Conservation (phyloP, 768 basidiomycete species). For the Suillus luteus region DNA sequence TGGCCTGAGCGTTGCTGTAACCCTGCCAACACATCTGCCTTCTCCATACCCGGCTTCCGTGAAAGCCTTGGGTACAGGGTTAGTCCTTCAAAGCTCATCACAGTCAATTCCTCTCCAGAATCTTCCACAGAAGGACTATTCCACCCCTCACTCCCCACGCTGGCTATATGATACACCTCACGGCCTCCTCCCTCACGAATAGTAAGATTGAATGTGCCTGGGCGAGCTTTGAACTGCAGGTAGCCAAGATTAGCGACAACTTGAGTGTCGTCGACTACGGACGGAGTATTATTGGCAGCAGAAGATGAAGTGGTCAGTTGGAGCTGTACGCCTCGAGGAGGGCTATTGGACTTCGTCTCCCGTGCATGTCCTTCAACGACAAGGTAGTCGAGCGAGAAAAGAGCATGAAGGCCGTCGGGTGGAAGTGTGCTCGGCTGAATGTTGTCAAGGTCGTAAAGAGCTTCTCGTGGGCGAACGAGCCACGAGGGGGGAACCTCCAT, state of each 20-base stretch:
- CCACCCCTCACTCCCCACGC: slow-evolving; percentile 90
- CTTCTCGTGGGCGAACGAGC: slow-evolving; percentile 89
- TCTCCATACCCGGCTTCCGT: slow-evolving; percentile 76
- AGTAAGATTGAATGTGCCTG: slow-evolving; percentile 82
- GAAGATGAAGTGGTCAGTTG: slow-evolving; percentile 60
- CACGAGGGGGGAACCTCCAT: slow-evolving; percentile 92
- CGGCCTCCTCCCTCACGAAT: slow-evolving; percentile 82
- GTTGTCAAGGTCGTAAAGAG: slow-evolving; percentile 93
- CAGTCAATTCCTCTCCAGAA: slow-evolving; percentile 71
- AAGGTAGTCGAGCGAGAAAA: slow-evolving; percentile 88
- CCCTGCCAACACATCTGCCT: slow-evolving; percentile 73
- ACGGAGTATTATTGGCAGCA: slow-evolving; percentile 36
- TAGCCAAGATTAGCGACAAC: slow-evolving; percentile 96
- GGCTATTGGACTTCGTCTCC: slow-evolving; percentile 59
- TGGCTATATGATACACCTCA: slow-evolving; percentile 80
- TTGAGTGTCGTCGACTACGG: slow-evolving; percentile 77
- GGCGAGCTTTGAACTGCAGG: slow-evolving; percentile 91
- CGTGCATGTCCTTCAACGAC: slow-evolving; percentile 95
- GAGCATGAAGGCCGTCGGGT: slow-evolving; percentile 64
- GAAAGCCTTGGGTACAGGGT: slow-evolving; percentile 83
- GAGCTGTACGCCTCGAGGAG: slow-evolving; percentile 90
- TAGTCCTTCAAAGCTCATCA: slow-evolving; percentile 89
- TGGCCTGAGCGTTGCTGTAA: slow-evolving; percentile 32
- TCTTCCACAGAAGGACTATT: slow-evolving; percentile 69
- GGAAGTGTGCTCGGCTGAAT: slow-evolving; percentile 77